A percentile compares a stretch with the other conserved stretches of the same genome.
Conservation (phyloP, 108 stramenopile species). For the Pseudonitzschia multiseries region DNA sequence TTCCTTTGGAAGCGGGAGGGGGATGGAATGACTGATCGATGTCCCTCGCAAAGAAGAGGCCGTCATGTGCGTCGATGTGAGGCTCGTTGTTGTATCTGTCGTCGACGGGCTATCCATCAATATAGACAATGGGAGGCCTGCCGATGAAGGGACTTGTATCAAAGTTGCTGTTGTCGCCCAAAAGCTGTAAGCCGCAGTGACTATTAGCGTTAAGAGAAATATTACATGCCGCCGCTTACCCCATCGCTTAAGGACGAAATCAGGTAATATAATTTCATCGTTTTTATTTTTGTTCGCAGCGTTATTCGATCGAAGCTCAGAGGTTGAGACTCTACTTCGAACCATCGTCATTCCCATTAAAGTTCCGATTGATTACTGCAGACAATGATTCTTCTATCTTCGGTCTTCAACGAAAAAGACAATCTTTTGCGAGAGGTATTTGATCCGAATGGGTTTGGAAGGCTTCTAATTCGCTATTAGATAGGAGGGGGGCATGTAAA, state of each 20-base stretch:
- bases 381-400: neutral
- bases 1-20: constrained; percentile 21
- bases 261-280: neutral
- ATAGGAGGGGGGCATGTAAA: no score
- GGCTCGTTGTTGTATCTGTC: neutral
- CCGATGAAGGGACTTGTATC: neutral
- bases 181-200: neutral
- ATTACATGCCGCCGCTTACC: neutral
- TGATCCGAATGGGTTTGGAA: no score
- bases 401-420: neutral
- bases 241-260: neutral
- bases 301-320: neutral
- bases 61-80: neutral
- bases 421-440: no score
- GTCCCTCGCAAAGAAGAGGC: neutral
- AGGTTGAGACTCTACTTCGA: neutral
- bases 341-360: neutral
- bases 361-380: neutral
- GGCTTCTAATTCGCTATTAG: no score
- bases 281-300: neutral
- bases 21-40: constrained; percentile 13
- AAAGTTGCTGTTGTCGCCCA: neutral
- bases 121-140: neutral
- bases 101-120: neutral
- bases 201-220: neutral